These are phyloP conservation scores for Paramecium octaurelia DNA, from an alignment of 73 alveolate genomes.

Conservation along the genomic window DNA sequence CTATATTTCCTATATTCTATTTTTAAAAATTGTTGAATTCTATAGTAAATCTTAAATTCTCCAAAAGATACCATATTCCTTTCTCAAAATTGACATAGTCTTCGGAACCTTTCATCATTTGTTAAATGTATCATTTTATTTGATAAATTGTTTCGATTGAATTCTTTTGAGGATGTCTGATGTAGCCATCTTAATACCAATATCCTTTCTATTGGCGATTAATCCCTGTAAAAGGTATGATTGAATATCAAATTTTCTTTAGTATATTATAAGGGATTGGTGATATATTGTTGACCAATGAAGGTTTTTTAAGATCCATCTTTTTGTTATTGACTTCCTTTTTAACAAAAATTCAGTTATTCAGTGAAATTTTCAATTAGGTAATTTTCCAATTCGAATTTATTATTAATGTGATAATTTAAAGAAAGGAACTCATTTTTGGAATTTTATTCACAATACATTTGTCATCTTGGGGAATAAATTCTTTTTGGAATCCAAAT, in stretches of 20 bases:
- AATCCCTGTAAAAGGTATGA: constrained; percentile 67
- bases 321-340: constrained; percentile 55
- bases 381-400: constrained; percentile 35
- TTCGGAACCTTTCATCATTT: constrained; percentile 76
- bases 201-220: constrained; percentile 71
- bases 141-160: constrained; percentile 58
- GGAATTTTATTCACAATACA: constrained; percentile 65
- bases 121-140: constrained; percentile 76
- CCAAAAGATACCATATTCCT: constrained; percentile 71
- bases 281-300: constrained; percentile 69
- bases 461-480: constrained; percentile 74
- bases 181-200: constrained; percentile 79
- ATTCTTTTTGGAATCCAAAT: constrained; percentile 48
- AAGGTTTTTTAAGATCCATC: constrained; percentile 65
- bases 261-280: constrained; percentile 69
- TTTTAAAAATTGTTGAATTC: too few species aligned
- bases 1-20: too few species aligned
- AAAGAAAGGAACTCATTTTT: constrained; percentile 75
- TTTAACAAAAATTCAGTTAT: constrained; percentile 16
- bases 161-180: constrained; percentile 71
- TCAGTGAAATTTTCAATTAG: constrained; percentile 2
- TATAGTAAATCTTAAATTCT: constrained; percentile 60
- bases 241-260: constrained; percentile 78
- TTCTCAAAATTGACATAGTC: constrained; percentile 77
- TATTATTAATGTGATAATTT: constrained; percentile 76